phyloP scores from a whole-genome alignment of 1,139 yeast species.

The Yamadazyma kanchanaburiensis region DNA sequence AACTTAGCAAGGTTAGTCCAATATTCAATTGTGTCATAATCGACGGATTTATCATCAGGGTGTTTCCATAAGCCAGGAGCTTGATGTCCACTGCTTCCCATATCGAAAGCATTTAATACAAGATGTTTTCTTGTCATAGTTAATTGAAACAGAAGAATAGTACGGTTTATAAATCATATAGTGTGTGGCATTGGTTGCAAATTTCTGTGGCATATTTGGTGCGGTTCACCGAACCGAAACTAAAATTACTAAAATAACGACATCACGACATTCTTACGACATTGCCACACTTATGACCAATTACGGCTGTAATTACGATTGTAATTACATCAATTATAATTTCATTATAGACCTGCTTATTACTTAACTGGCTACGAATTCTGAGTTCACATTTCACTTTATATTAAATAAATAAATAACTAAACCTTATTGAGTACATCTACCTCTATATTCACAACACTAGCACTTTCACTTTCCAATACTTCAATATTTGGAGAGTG shows the following conservation, averaged over 20 bases:
- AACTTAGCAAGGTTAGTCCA: conserved; percentile 45
- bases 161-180: too few species aligned
- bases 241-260: too few species aligned
- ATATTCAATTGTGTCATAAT: conserved; percentile 37
- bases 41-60: conserved; percentile 35
- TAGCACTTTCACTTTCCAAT: conserved; percentile 1
- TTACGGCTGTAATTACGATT: too few species aligned
- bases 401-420: not conserved
- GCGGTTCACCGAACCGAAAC: too few species aligned
- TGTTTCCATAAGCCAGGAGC: conserved; percentile 42
- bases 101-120: conserved; percentile 32
- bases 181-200: too few species aligned
- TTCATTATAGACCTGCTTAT: too few species aligned
- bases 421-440: not conserved
- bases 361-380: too few species aligned
- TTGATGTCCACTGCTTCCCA: conserved; percentile 39
- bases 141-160: not conserved
- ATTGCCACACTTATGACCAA: too few species aligned
- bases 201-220: too few species aligned
- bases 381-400: too few species aligned
- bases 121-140: conserved; percentile 4
- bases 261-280: too few species aligned
- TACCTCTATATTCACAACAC: not conserved
- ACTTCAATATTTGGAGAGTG: conserved; percentile 1
- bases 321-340: too few species aligned